Base-by-base conservation (phyloP, 352 stramenopile species). In the Nothophytophthora sp. region DNA sequence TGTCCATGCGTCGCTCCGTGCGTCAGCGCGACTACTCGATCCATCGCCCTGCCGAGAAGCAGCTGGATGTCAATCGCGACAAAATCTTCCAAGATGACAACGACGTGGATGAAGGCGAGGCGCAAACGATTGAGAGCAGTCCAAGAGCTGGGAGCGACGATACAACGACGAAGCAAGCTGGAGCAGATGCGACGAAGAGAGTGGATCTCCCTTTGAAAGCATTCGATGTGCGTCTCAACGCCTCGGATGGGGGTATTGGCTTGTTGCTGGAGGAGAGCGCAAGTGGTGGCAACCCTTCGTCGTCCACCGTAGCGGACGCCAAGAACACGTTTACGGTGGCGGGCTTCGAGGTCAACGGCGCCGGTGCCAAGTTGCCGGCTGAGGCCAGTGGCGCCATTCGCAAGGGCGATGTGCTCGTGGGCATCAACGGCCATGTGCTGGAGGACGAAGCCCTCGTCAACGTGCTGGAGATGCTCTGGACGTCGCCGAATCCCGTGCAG, bases 301-400 rank as follows among this genome's bases (percentile, higher is more conserved):
- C 34, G n/a, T 54, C 29, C 4, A 45, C 40, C 16, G 23, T 56
- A 11, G 28, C 22, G 2, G 27, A 5, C 0, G 9, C 12, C 25
- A 57, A 69, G 22, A 66, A 58, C 36, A 58, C 35, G 22, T 84
- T 91, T 37, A 62, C 58, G 0, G 80, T 94, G 5, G 69, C 67
- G 0, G 75, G 62, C 7, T 89, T 92, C 29, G 84, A 94, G 44
- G 38, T 73, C 15, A 90, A 89, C 42, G 74, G 71, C 10, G 75
- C 62, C 8, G 76, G 77, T 12, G 55, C 65, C n/a, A 87, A 87
- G 46, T 57, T 94, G 33, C 66, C 80, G 20, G 81, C 74, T 2
- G 76, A 90, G 58, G 80, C 75, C 5, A 91, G 84, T 47, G 79
- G 79, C 4, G 65, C 59, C n/a, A 92, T 94, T 43, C 25, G 56